These are phyloP conservation scores for Ramularia collo-cygni DNA, from an alignment of 2,329 filamentous ascomycete genomes.

Conservation along the genomic window DNA sequence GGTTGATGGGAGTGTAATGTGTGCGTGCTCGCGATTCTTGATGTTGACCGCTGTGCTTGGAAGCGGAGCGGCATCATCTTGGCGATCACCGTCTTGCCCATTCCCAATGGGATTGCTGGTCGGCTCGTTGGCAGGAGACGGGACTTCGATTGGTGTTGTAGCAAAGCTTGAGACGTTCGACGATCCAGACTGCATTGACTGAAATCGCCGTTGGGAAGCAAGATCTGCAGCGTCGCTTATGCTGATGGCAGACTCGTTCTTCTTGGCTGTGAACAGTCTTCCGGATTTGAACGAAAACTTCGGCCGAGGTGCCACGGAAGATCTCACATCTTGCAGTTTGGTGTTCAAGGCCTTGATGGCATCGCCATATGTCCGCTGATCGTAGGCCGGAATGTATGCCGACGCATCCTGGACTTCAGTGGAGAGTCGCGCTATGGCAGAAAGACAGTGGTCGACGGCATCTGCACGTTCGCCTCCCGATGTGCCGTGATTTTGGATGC, in stretches of 20 bases:
- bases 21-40: conserved; percentile 54
- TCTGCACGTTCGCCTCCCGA: conserved; percentile 70
- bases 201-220: conserved; percentile 39
- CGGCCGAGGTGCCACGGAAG: conserved; percentile 62
- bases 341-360: conserved; percentile 75
- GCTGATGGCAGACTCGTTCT: conserved; percentile 43
- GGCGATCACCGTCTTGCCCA: conserved; percentile 44
- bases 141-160: conserved; percentile 28
- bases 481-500: conserved; percentile 55
- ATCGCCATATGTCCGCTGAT: conserved; percentile 79
- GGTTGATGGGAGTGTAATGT: conserved; percentile 69
- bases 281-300: conserved; percentile 73
- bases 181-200: conserved; percentile 34
- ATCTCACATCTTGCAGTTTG: conserved; percentile 64
- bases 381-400: conserved; percentile 77
- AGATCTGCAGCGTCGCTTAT: conserved; percentile 51
- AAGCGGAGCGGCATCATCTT: conserved; percentile 18
- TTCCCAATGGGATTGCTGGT: conserved; percentile 37
- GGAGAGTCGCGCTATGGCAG: conserved; percentile 71
- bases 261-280: conserved; percentile 24
- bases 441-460: conserved; percentile 72
- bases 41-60: conserved; percentile 56
- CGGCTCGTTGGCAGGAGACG: conserved; percentile 20
- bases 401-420: conserved; percentile 79
- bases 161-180: conserved; percentile 37